Percentiles rank a stretch among this genome's conserved stretches.
Evolutionary conservation across 768 basidiomycete species (phyloP).

Genomic region (Steccherinum ochraceum): DNA sequence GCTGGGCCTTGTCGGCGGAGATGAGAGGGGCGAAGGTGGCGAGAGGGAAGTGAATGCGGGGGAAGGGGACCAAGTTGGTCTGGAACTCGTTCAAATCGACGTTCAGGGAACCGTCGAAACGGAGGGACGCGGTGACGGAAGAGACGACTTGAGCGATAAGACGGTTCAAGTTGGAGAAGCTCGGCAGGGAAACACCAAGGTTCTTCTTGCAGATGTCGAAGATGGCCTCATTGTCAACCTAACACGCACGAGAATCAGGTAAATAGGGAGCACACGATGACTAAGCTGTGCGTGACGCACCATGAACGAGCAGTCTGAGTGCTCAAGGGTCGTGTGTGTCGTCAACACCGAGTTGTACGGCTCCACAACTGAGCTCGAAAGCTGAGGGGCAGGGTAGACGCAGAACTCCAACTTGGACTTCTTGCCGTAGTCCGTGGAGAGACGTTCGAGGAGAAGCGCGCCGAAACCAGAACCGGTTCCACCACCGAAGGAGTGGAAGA

Average conservation of each 20-base stretch:
- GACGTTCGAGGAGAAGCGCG: conserved; percentile 89
- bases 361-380: conserved; percentile 94
- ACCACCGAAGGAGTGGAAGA: conserved; percentile 99
- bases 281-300: conserved; percentile 30
- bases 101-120: conserved; percentile 96
- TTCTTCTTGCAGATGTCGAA: conserved; percentile 99
- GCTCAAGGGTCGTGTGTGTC: conserved; percentile 97
- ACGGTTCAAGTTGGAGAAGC: conserved; percentile 91
- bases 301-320: conserved; percentile 99
- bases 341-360: conserved; percentile 97
- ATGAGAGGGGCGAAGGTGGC: conserved; percentile 94
- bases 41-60: conserved; percentile 97
- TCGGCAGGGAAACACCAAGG: conserved; percentile 76
- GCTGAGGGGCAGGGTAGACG: conserved; percentile 90
- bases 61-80: conserved; percentile 97
- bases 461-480: conserved; percentile 99
- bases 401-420: conserved; percentile 99
- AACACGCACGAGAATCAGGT: conserved; percentile 6
- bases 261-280: conserved; percentile 6
- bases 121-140: conserved; percentile 92
- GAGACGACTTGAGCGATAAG: conserved; percentile 99
- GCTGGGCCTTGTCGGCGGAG: conserved; percentile 91
- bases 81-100: conserved; percentile 99
- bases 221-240: conserved; percentile 99
- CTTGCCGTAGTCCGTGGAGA: conserved; percentile 97